A percentile compares a stretch with the other conserved stretches of the same genome.
Evolutionary conservation across 352 stramenopile species (phyloP).

Genomic region (Globisporangium orthogonon): DNA sequence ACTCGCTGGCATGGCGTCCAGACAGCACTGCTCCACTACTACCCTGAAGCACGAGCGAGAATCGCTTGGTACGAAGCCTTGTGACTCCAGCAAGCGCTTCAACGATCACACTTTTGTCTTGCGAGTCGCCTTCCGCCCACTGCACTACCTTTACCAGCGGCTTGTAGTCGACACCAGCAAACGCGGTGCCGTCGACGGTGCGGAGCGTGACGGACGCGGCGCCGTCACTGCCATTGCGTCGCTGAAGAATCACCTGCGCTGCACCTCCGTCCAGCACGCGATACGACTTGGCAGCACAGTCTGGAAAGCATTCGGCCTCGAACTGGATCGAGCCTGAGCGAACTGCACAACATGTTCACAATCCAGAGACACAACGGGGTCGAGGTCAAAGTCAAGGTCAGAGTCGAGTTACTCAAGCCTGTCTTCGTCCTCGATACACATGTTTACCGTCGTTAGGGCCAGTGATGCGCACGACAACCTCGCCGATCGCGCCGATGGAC

Average conservation of each 20-base stretch:
- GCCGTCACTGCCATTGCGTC: conserved; percentile 45
- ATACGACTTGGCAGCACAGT: conserved; percentile 43
- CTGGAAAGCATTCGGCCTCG: conserved; percentile 58
- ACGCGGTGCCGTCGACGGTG: conserved; percentile 38
- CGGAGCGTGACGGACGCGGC: conserved; percentile 30
- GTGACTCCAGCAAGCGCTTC: conserved; percentile 25
- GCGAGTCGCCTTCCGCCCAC: conserved; percentile 50
- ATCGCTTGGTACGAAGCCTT: conserved; percentile 19
- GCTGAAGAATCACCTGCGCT: conserved; percentile 42
- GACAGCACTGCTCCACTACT: conserved; percentile 18
- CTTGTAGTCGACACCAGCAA: conserved; percentile 44
- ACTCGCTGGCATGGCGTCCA: conserved; percentile 20
- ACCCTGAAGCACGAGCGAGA: conserved; percentile 32
- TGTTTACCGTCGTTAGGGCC: conserved; percentile 46
- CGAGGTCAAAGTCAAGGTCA: not conserved
- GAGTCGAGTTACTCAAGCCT: not conserved
- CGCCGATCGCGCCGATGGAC: conserved; percentile 28
- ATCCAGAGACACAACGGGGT: no score
- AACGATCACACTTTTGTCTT: conserved; percentile 44
- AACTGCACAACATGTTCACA: conserved; percentile 10
- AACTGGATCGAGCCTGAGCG: conserved; percentile 50
- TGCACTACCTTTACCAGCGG: conserved; percentile 22
- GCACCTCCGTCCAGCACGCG: conserved; percentile 34
- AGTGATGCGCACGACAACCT: conserved; percentile 44
- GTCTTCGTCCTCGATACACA: not conserved